Base-by-base conservation (phyloP, 495 filamentous ascomycete genomes). In the Podospora pseudoanserina region DNA sequence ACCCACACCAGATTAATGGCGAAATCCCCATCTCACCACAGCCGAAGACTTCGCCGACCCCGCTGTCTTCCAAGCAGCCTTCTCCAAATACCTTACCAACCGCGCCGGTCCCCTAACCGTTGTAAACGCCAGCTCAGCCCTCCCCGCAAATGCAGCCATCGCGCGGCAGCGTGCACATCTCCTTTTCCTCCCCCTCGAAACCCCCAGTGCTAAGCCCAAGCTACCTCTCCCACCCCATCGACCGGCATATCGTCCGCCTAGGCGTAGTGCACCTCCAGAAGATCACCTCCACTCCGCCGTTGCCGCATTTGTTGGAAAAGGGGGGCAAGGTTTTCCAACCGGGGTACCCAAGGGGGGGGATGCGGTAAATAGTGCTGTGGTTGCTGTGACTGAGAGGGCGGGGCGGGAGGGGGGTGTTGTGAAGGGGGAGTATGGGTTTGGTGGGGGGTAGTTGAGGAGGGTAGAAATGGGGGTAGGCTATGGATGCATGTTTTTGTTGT, bases 151-250 rank as follows among this genome's bases (percentile, higher is more conserved):
- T 23, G 20, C 20, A 1, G 30, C 30, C 30, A 32, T 32, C 30
- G 5, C 5, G 85, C 9, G 86, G 85, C 4, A 83, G 75, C 19
- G 76, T 84, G 20, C 86, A 88, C 70, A 83, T 88, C 68, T 75
- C 72, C 4, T 80, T 79, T 0, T 66, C 80, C 27, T 71, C 80
- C 0, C 64, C 67, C 0, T 62, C 60, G 18, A 65, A 75, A 11
- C 79, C 84, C 0, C 64, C 68, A n/a, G 81, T 84, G 64, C 78
- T 85, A 64, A 79, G 87, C 69, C 83, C 84, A 2, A 80, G 78
- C 11, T 87, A 85, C 67, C 80, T 85, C 64, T 78, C 80, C 65
- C 73, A 87, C 60, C 79, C 83, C 0, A 74, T 81, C n/a, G 86
- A 87, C 66, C 4, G 80, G 16, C 73, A 81, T 56, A 75, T 80